phyloP scores from a whole-genome alignment of 331 rosid genomes.

The Arachis monticola region DNA sequence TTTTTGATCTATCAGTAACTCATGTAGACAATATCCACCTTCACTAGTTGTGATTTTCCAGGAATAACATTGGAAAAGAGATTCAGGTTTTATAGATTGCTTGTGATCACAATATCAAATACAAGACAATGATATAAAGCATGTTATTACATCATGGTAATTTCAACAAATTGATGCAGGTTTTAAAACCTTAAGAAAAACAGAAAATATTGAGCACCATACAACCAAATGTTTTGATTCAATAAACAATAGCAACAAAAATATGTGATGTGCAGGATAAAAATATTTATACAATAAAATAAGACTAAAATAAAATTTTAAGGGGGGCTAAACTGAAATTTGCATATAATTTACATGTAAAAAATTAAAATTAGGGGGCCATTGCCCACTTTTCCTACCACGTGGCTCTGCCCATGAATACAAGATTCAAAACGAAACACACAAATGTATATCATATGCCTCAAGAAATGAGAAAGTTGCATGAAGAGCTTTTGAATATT shows the following conservation, averaged over 20 bases:
- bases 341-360: too few relatives aligned
- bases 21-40: constrained; percentile 82
- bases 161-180: constrained; percentile 7
- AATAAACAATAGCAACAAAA: constrained; percentile 29
- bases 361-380: too few relatives aligned
- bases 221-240: constrained; percentile 24
- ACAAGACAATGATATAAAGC: constrained; percentile 20
- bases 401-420: too few relatives aligned
- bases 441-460: too few relatives aligned
- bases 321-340: too few relatives aligned
- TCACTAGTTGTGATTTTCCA: constrained; percentile 85
- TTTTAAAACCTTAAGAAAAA: constrained; percentile 19
- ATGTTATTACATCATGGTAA: constrained; percentile 15
- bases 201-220: constrained; percentile 14
- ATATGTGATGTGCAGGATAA: constrained; percentile 33
- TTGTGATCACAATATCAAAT: constrained; percentile 22
- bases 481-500: too few relatives aligned
- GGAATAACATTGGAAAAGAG: constrained; percentile 70
- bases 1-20: constrained; percentile 60
- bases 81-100: constrained; percentile 26
- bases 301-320: too few relatives aligned
- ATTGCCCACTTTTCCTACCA: too few relatives aligned
- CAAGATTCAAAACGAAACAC: too few relatives aligned
- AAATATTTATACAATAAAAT: too few relatives aligned
- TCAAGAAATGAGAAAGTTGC: too few relatives aligned